phyloP scores from a whole-genome alignment of 2,329 filamentous ascomycete genomes.

The Pseudogymnoascus sp. region DNA sequence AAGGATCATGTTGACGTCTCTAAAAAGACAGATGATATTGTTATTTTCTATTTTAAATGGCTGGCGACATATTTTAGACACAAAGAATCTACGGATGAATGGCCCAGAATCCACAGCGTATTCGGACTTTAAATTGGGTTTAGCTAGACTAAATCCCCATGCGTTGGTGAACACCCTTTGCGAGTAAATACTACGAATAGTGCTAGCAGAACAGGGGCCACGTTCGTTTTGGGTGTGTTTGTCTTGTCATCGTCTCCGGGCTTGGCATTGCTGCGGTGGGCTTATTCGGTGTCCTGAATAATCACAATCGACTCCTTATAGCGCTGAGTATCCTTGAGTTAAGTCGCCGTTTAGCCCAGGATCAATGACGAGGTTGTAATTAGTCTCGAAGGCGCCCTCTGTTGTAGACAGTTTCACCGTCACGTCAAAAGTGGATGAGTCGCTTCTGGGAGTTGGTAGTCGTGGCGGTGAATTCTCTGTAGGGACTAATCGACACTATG shows the following conservation, averaged over 20 bases:
- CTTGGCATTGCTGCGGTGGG: background rate
- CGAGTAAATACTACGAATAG: background rate
- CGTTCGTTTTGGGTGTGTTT: background rate
- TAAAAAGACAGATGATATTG: too few relatives aligned
- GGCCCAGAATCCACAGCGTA: too few relatives aligned
- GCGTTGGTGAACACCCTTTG: background rate
- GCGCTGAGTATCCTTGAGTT: background rate
- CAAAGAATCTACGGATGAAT: too few relatives aligned
- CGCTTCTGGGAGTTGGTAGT: too few relatives aligned
- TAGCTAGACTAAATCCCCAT: background rate
- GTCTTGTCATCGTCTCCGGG: background rate
- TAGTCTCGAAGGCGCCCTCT: background rate
- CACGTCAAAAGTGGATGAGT: too few relatives aligned
- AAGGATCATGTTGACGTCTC: too few relatives aligned
- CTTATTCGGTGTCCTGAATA: background rate
- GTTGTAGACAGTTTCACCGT: too few relatives aligned
- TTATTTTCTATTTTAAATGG: too few relatives aligned
- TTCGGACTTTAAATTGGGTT: too few relatives aligned
- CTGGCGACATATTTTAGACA: too few relatives aligned
- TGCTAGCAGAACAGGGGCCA: background rate
- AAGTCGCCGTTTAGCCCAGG: background rate
- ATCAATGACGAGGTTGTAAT: background rate
- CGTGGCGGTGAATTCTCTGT: too few relatives aligned
- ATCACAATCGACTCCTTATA: background rate
- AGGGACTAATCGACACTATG: too few relatives aligned